Evolutionary conservation across 148 eudicot species (phyloP).

Genomic region (Rhododendron simsii): DNA sequence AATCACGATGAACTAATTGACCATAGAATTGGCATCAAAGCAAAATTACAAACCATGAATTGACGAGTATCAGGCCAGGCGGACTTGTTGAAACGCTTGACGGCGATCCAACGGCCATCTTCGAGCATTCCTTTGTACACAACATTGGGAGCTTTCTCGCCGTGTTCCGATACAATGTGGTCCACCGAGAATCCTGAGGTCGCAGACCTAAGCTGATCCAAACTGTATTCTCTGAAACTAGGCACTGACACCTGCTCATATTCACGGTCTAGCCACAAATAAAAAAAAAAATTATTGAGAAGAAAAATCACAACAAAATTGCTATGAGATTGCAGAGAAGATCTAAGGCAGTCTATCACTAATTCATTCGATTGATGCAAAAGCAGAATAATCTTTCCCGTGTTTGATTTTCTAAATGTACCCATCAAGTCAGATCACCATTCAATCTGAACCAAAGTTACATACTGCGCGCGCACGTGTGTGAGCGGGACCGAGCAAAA

Average conservation of each 20-base stretch:
- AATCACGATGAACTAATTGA: neutral
- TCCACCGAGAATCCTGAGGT: slow-evolving; percentile 64
- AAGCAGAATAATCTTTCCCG: neutral
- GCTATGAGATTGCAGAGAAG: neutral
- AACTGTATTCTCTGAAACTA: slow-evolving; percentile 53
- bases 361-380: neutral
- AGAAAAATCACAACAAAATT: neutral
- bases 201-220: slow-evolving; percentile 62
- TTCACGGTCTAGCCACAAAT: slow-evolving; percentile 34
- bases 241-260: slow-evolving; percentile 49
- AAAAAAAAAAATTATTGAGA: neutral
- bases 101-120: slow-evolving; percentile 64
- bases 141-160: slow-evolving; percentile 85
- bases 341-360: neutral
- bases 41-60: slow-evolving; percentile 44
- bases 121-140: slow-evolving; percentile 63
- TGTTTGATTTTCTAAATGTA: neutral
- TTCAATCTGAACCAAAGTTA: neutral
- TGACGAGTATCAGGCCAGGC: slow-evolving; percentile 89
- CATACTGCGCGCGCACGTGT: neutral
- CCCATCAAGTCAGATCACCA: neutral
- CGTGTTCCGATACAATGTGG: slow-evolving; percentile 81
- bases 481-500: neutral
- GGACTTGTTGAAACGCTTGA: slow-evolving; percentile 77
- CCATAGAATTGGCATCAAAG: neutral